Evolutionary conservation across 148 eudicot species (phyloP).

Genomic region (Limonium bicolor): DNA sequence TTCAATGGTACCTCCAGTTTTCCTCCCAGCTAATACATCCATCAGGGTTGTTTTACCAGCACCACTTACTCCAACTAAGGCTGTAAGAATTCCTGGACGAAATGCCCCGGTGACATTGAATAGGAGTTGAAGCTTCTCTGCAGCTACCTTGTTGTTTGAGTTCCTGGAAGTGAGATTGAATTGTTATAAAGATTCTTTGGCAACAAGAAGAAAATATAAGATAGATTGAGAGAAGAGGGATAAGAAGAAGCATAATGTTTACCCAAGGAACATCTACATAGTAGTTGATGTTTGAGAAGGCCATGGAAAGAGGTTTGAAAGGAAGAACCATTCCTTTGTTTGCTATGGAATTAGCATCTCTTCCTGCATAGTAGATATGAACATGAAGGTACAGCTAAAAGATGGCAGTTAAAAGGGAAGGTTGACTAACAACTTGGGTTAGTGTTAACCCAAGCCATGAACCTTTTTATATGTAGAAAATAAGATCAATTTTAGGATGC

Average conservation of each 20-base stretch:
- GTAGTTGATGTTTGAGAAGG: slow-evolving; percentile 63
- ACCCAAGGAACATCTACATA: slow-evolving; percentile 82
- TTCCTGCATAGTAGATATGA: slow-evolving; percentile 30
- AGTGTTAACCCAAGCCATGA: too few species aligned
- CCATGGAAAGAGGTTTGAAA: slow-evolving; percentile 88
- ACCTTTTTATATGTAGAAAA: neutral
- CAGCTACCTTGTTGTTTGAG: slow-evolving; percentile 57
- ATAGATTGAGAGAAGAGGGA: neutral
- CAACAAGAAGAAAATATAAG: neutral
- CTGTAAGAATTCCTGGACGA: slow-evolving; percentile 92
- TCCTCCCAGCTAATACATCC: slow-evolving; percentile 96
- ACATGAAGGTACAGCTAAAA: neutral
- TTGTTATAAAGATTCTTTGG: neutral
- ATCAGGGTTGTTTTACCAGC: slow-evolving; percentile 98
- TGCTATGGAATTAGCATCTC: slow-evolving; percentile 15
- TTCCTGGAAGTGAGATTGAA: slow-evolving; percentile 36
- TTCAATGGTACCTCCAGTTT: slow-evolving; percentile 82
- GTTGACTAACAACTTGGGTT: too few species aligned
- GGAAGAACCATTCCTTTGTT: slow-evolving; percentile 95
- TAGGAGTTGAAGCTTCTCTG: slow-evolving; percentile 57
- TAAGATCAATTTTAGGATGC: neutral
- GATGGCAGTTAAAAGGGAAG: slow-evolving; percentile 1
- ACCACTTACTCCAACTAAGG: slow-evolving; percentile 92
- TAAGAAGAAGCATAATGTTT: slow-evolving; percentile 9
- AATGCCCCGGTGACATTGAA: slow-evolving; percentile 73